Base-by-base conservation (phyloP, 352 stramenopile genomes). In the Globisporangium rhizosaccharum region DNA sequence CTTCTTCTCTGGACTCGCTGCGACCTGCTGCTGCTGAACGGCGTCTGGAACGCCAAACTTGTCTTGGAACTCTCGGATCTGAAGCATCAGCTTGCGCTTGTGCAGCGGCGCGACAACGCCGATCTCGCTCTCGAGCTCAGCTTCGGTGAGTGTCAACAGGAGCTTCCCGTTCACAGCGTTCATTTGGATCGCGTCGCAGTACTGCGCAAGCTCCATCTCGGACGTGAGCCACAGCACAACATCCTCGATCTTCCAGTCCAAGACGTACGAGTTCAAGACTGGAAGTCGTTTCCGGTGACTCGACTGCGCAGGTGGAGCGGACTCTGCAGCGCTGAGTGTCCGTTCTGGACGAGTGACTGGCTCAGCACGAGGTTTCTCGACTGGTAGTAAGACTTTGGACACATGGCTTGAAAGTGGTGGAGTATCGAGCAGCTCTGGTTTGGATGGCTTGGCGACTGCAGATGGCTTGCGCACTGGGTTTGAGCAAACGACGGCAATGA, bases 221-320 rank as follows among this genome's bases (percentile, higher is more conserved):
- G 68, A 45, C 3, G 66, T 58, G 26, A 85, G 71, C 75, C 75
- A 85, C 47, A 70, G 57, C 30, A 71, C 30, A 2, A 85, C 75
- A 42, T 85, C 75, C 37, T 71, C 67, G 6, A 85, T 72, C 64
- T 82, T 85, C 75, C 75, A 85, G 47, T 77, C 65, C 0, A 75
- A 14, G 0, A 82, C 59, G 11, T 70, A 65, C 7, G 69, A 39
- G 15, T 25, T 64, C 33, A 64, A n/a, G 4, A 33, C 53, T 47
- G 23, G 39, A 2, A 53, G 11, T 7, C 18, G 23, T 48, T 56
- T 20, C 44, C 56, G 46, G 3, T 52, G 45, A 14, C 15, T 10
- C 11, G 18, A 51, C 25, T 61, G 15, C 6, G 37, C 30, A 17
- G 25, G 9, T 23, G 12, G 1, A 46, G 2, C 26, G 15, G 5